These are phyloP conservation scores for Boletus reticuloceps DNA, from an alignment of 768 basidiomycete species.

Conservation along the genomic window DNA sequence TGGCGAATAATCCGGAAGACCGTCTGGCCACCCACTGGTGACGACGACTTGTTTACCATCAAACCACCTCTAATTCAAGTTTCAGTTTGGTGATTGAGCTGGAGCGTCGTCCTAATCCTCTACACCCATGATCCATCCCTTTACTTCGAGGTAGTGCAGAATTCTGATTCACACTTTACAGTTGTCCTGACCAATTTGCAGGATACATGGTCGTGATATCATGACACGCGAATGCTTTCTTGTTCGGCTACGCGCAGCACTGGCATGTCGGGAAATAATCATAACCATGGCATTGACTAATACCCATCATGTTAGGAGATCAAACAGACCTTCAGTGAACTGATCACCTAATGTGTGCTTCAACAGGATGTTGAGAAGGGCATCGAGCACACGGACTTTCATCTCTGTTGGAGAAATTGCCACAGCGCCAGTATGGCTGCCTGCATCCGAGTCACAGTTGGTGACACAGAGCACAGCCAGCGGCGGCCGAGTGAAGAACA, in stretches of 20 bases:
- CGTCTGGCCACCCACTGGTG: constrained; percentile 26
- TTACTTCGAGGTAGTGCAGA: constrained; percentile 19
- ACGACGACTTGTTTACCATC: not conserved
- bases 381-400: too few relatives aligned
- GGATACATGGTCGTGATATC: constrained; percentile 27
- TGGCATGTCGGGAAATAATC: too few relatives aligned
- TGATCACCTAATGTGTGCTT: too few relatives aligned
- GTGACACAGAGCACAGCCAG: too few relatives aligned
- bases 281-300: too few relatives aligned
- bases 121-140: constrained; percentile 10
- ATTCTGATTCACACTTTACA: not conserved
- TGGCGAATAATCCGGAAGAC: constrained; percentile 24
- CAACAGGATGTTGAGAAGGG: too few relatives aligned
- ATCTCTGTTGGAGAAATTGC: too few relatives aligned
- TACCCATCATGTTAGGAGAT: too few relatives aligned
- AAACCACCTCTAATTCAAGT: not conserved
- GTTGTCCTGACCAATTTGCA: not conserved
- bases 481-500: too few relatives aligned
- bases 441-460: too few relatives aligned
- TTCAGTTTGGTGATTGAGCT: constrained; percentile 22
- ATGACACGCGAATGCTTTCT: constrained; percentile 19
- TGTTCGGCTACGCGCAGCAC: constrained; percentile 7
- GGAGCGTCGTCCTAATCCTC: constrained; percentile 14
- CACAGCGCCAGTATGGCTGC: too few relatives aligned
- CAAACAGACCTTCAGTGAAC: too few relatives aligned